phyloP scores from a whole-genome alignment of 192 early-diverging fungal genomes.

The Neocallimastix lanati region DNA sequence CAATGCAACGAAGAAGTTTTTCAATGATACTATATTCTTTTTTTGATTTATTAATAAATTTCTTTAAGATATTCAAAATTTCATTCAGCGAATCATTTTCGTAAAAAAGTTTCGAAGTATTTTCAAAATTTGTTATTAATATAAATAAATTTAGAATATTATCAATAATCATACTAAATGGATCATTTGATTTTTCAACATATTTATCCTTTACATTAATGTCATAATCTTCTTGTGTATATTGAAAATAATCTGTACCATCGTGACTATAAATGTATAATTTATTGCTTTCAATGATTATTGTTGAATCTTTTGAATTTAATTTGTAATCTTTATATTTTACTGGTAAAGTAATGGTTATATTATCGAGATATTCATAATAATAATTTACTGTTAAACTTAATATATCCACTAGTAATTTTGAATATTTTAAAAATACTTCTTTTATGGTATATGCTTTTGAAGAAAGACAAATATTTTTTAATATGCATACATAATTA shows the following conservation, averaged over 20 bases:
- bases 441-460: not conserved
- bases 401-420: not conserved
- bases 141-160: not conserved
- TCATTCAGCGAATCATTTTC: not conserved
- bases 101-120: not conserved
- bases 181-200: not conserved
- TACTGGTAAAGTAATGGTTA: not conserved
- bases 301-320: not conserved
- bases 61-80: not conserved
- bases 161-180: not conserved
- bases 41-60: not conserved
- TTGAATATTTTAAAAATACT: not conserved
- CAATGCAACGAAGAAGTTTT: not conserved
- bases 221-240: not conserved
- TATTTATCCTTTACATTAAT: not conserved
- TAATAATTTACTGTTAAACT: not conserved
- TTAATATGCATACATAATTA: not conserved
- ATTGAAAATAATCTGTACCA: not conserved
- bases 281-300: not conserved
- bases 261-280: not conserved
- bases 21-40: not conserved
- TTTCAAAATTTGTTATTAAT: not conserved
- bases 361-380: not conserved
- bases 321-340: not conserved
- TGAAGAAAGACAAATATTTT: not conserved